These are phyloP conservation scores for Phytophthora tentaculata DNA, from an alignment of 352 stramenopile species.

Conservation along the genomic window DNA sequence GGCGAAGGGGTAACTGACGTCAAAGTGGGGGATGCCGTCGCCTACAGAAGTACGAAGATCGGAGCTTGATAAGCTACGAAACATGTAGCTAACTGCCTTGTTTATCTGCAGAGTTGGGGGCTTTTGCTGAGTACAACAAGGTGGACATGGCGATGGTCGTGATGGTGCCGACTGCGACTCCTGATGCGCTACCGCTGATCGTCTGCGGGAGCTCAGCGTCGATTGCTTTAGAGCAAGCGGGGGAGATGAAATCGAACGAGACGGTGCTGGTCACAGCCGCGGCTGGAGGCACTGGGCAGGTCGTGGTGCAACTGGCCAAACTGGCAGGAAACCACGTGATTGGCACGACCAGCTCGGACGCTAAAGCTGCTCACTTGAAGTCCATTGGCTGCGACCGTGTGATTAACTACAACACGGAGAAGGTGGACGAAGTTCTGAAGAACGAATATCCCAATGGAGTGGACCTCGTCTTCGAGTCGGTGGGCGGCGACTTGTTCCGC, in stretches of 20 bases:
- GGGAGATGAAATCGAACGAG: constrained; percentile 58
- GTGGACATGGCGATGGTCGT: constrained; percentile 41
- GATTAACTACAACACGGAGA: constrained; percentile 87
- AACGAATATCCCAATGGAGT: constrained; percentile 66
- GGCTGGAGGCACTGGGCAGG: constrained; percentile 78
- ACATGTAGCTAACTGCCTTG: too few species aligned
- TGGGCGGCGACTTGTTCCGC: constrained; percentile 55
- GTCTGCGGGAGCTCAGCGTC: constrained; percentile 51
- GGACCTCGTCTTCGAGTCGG: constrained; percentile 62
- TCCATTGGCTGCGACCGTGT: constrained; percentile 70
- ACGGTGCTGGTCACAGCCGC: constrained; percentile 64
- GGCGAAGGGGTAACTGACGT: constrained; percentile 49
- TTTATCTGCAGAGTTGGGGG: constrained; percentile 40
- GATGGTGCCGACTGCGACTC: constrained; percentile 28
- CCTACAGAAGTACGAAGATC: constrained; percentile 46
- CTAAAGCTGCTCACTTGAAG: constrained; percentile 80
- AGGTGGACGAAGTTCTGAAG: constrained; percentile 52
- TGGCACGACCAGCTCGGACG: constrained; percentile 76
- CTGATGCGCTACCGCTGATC: constrained; percentile 44
- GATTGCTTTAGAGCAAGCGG: constrained; percentile 52
- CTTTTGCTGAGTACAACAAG: constrained; percentile 60
- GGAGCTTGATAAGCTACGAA: too few species aligned
- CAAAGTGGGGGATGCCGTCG: constrained; percentile 48
- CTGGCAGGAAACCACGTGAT: constrained; percentile 80
- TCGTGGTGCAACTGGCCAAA: constrained; percentile 85